phyloP scores from a whole-genome alignment of 1,284 basidiomycete genomes.

The Cutaneotrichosporon sp. region DNA sequence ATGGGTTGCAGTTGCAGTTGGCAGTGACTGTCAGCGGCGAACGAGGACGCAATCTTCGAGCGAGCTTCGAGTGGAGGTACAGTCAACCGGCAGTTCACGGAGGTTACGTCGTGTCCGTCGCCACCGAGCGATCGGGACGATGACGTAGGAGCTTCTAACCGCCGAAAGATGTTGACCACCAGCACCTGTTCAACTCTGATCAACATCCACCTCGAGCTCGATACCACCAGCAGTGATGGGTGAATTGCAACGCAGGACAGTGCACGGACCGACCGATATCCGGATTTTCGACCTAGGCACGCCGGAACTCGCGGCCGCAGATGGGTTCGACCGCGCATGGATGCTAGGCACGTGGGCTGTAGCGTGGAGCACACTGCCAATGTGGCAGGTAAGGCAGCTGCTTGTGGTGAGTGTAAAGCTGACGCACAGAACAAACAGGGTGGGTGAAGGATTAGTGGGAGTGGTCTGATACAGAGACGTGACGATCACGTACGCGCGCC shows the following conservation, averaged over 20 bases:
- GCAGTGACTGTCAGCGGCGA: too few relatives aligned
- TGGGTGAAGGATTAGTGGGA: background rate
- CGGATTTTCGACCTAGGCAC: constrained; percentile 2
- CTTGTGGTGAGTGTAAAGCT: too few relatives aligned
- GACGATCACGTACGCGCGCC: constrained; percentile 7
- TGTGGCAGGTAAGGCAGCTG: constrained; percentile 50
- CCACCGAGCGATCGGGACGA: background rate
- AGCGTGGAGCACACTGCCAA: constrained; percentile 51
- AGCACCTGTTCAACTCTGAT: background rate
- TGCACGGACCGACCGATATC: background rate
- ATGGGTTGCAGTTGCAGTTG: background rate
- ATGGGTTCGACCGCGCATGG: constrained; percentile 36
- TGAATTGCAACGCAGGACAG: too few relatives aligned
- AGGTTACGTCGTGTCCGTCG: background rate
- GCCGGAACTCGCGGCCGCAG: background rate
- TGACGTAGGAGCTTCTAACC: too few relatives aligned
- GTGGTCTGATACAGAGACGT: constrained; percentile 1
- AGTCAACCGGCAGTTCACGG: constrained; percentile 1
- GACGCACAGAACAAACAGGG: background rate
- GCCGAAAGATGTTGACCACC: background rate
- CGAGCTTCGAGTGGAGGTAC: background rate
- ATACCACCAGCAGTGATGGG: too few relatives aligned
- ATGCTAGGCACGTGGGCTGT: constrained; percentile 54
- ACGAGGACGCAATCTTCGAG: background rate
- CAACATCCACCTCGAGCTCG: background rate